phyloP scores from a whole-genome alignment of 352 stramenopile genomes.

The Phytophthora colocasiae region DNA sequence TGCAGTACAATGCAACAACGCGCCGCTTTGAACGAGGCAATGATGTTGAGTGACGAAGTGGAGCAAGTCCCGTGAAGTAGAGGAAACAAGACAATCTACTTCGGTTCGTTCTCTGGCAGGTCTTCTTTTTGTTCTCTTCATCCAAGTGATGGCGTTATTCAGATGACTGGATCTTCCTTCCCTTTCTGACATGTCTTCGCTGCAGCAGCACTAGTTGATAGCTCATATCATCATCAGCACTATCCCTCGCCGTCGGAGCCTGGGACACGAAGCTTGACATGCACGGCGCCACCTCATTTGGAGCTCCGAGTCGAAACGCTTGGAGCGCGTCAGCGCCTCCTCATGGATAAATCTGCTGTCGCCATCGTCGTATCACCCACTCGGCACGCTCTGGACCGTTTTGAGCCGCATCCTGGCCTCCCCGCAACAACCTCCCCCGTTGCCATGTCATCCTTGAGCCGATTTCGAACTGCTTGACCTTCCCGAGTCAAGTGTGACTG shows the following conservation, averaged over 20 bases:
- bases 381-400: conserved; percentile 12
- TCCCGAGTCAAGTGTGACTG: not conserved
- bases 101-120: not conserved
- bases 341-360: conserved; percentile 28
- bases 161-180: not conserved
- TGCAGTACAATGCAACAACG: not conserved
- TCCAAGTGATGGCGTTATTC: conserved; percentile 4
- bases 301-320: conserved; percentile 8
- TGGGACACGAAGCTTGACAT: conserved; percentile 17
- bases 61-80: not conserved
- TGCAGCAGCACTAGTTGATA: not conserved
- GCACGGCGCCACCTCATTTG: conserved; percentile 13
- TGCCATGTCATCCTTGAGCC: not conserved
- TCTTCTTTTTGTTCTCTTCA: not conserved
- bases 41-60: not conserved
- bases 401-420: not conserved
- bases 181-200: not conserved
- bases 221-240: not conserved
- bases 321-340: conserved; percentile 6
- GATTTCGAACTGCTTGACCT: conserved; percentile 4
- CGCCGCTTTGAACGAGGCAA: not conserved
- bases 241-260: not conserved
- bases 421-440: not conserved
- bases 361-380: conserved; percentile 15
- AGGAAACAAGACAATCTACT: not conserved